A percentile compares a stretch with the other conserved stretches of the same genome.
These are phyloP conservation scores for Boletus speciosus DNA, from an alignment of 768 basidiomycete genomes.

Conservation along the genomic window DNA sequence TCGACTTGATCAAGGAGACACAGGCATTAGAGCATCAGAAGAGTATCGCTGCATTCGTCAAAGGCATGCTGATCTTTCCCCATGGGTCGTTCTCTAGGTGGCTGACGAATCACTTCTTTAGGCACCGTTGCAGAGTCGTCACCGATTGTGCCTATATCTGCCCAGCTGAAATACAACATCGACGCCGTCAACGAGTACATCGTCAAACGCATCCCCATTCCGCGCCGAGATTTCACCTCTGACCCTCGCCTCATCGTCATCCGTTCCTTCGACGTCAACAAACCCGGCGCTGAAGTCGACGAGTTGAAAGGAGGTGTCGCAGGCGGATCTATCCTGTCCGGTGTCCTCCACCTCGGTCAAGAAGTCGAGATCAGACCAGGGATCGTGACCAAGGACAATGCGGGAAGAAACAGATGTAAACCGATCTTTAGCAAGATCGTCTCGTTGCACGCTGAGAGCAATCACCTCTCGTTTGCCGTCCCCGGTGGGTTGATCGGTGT, in stretches of 20 bases:
- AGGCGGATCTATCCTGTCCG: constrained; percentile 92
- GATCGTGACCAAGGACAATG: constrained; percentile 91
- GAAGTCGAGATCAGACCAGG: constrained; percentile 98
- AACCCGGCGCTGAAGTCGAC: constrained; percentile 94
- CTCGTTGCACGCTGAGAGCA: constrained; percentile 92
- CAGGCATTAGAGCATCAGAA: constrained; percentile 96
- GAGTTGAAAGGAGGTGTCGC: constrained; percentile 98
- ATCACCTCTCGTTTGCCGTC: constrained; percentile 90
- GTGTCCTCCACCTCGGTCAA: constrained; percentile 84
- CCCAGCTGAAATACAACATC: constrained; percentile 98
- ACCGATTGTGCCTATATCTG: constrained; percentile 98
- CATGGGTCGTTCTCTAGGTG: background rate
- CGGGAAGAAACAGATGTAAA: constrained; percentile 86
- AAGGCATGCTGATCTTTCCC: constrained; percentile 49
- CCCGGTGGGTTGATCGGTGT: constrained; percentile 99
- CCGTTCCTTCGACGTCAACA: constrained; percentile 99
- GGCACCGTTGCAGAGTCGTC: constrained; percentile 97
- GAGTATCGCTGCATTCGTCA: constrained; percentile 93
- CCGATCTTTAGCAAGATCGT: constrained; percentile 92
- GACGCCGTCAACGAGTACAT: constrained; percentile 99
- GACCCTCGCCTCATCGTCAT: constrained; percentile 96
- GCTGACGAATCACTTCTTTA: constrained; percentile 26
- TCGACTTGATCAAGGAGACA: constrained; percentile 93
- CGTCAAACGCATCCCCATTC: constrained; percentile 93
- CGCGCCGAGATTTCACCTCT: constrained; percentile 87